These are phyloP conservation scores for Pseudotsuga menziesii DNA, from an alignment of 75 land plant species.

Conservation along the genomic window DNA sequence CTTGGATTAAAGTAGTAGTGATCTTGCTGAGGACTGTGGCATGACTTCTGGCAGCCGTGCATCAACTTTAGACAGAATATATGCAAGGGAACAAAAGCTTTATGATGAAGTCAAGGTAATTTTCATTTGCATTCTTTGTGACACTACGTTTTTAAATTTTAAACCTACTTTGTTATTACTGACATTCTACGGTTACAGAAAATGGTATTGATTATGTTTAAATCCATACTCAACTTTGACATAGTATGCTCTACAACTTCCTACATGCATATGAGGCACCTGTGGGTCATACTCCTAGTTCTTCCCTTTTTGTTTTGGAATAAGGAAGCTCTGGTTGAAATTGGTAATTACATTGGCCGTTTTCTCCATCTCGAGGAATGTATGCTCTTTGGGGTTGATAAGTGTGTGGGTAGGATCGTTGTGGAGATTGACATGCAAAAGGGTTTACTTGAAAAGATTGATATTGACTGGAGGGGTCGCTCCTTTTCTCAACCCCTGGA, in stretches of 20 bases:
- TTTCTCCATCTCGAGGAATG: too few relatives aligned
- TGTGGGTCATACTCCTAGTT: too few relatives aligned
- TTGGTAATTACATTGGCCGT: too few relatives aligned
- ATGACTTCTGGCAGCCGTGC: constrained; percentile 58
- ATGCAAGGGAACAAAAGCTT: constrained; percentile 81
- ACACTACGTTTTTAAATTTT: not conserved
- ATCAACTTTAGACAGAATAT: constrained; percentile 62
- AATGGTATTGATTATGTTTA: not conserved
- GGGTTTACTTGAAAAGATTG: too few relatives aligned
- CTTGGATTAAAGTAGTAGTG: constrained; percentile 39
- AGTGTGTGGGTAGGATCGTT: too few relatives aligned
- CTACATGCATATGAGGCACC: not conserved
- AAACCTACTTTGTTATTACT: not conserved
- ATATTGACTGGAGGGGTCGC: too few relatives aligned
- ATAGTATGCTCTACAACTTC: not conserved
- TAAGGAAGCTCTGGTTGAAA: too few relatives aligned
- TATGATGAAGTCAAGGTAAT: constrained; percentile 80
- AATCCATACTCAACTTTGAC: not conserved
- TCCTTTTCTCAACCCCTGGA: too few relatives aligned
- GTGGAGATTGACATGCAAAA: too few relatives aligned
- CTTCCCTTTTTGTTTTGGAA: too few relatives aligned
- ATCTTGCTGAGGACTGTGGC: constrained; percentile 47
- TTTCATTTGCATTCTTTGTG: not conserved
- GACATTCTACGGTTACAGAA: not conserved
- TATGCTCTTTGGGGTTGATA: too few relatives aligned